Evolutionary conservation across 495 filamentous ascomycete genomes (phyloP), one percentile per base, ranked within the genome.

Genomic region (Penicillium angulare): DNA sequence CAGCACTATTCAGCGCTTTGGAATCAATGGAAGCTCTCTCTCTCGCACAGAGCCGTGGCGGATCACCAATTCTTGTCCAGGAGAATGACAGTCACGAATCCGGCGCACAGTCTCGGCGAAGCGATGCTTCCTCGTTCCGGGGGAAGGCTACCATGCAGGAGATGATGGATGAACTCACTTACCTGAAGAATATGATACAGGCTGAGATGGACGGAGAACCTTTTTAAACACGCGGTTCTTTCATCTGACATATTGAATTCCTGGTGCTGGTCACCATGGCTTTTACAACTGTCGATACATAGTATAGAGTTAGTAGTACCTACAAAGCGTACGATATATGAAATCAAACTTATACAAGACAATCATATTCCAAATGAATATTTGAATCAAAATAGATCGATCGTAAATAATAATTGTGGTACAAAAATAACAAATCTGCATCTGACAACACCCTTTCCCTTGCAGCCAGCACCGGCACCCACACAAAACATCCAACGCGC

Each of bases 121-220:
- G 68, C 46, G 50, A 58, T 38, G 52, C 55, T 9, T 60, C 58
- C 9, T 39, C 67, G 29, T 36, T 48, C 27, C 32, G 58, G 9
- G 62, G 61, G 7, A 67, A 73, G 49, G 62, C 59, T 15, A 69
- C 69, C 8, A 76, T 79, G 67, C 66, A 72, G 49, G 73, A 78
- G 52, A 59, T 78, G 55, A 70, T 81, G 60, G 71, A 79, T 49
- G 78, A 81, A 44, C 53, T 81, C 32, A 76, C 72, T 43, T 79
- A 81, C 50, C 62, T 80, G 51, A 76, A 74, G 48, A 67, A 70
- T n/a, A 68, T 77, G 55, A 80, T 81, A 32, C 69, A 74, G 45
- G 61, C 65, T 53, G 67, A 68, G 36, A 56, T 64, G 61, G 45
- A 57, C 44, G 62, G 62, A 4, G 47, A 53, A 35, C 62, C 62